Percentiles rank a stretch among this genome's conserved stretches.
These are phyloP conservation scores for Apiospora arundinis DNA, from an alignment of 2,329 filamentous ascomycete species.

Conservation along the genomic window DNA sequence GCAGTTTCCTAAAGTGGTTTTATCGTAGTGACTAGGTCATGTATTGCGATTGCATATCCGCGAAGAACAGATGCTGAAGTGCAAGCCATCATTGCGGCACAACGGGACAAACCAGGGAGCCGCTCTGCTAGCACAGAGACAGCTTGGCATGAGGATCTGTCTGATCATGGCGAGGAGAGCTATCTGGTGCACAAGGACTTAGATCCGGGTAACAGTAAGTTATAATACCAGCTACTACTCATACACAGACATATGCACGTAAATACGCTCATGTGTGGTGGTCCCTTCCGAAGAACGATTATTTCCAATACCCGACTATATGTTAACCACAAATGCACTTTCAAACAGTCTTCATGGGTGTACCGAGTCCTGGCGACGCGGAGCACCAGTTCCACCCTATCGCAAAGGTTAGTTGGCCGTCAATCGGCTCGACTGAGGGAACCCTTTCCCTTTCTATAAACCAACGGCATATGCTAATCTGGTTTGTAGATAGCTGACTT, in stretches of 20 bases:
- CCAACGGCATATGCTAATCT: background rate
- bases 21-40: background rate
- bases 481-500: background rate
- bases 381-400: background rate
- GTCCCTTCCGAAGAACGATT: background rate
- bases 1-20: background rate
- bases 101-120: background rate
- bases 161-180: background rate
- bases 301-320: background rate
- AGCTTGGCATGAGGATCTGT: background rate
- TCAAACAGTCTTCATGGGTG: background rate
- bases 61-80: background rate
- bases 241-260: background rate
- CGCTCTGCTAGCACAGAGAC: background rate
- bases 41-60: constrained; percentile 1
- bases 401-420: background rate
- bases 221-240: background rate
- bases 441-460: background rate
- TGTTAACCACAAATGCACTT: background rate
- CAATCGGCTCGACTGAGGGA: background rate
- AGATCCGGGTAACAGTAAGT: background rate
- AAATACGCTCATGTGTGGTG: background rate
- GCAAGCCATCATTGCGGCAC: background rate
- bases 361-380: background rate
- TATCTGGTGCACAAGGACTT: background rate